These are phyloP conservation scores for Myxozyma kluyveri DNA, from an alignment of 805 yeast species.

Conservation along the genomic window DNA sequence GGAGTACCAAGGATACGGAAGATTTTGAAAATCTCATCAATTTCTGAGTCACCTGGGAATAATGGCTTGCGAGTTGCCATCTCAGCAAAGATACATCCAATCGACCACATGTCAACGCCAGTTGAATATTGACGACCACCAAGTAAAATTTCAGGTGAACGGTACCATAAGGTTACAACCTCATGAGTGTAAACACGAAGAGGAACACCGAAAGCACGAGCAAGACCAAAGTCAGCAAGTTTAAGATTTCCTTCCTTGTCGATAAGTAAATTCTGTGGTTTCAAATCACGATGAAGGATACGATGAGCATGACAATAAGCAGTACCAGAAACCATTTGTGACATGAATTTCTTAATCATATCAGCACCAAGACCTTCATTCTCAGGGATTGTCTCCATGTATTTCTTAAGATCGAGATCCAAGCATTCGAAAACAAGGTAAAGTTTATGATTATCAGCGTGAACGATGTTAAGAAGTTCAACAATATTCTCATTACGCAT, in stretches of 20 bases:
- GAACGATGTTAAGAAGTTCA: constrained; percentile 87
- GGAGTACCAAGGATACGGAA: constrained; percentile 94
- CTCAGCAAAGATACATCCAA: constrained; percentile 96
- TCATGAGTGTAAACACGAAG: constrained; percentile 95
- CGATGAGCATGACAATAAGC: constrained; percentile 93
- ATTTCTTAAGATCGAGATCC: constrained; percentile 91
- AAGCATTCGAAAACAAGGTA: constrained; percentile 90
- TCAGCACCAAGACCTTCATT: constrained; percentile 87
- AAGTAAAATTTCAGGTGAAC: constrained; percentile 91
- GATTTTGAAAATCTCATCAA: constrained; percentile 92
- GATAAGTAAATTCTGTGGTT: constrained; percentile 92
- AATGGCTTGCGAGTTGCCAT: constrained; percentile 94
- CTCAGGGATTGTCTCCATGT: constrained; percentile 92
- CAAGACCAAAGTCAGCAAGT: constrained; percentile 89
- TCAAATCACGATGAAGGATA: constrained; percentile 90
- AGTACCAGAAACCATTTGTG: constrained; percentile 86
- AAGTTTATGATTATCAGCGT: constrained; percentile 86
- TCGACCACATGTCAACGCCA: constrained; percentile 98
- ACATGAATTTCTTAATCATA: constrained; percentile 88
- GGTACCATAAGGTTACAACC: constrained; percentile 96
- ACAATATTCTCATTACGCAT: constrained; percentile 92
- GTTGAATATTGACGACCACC: constrained; percentile 98
- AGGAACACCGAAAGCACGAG: constrained; percentile 97
- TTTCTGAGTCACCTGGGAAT: constrained; percentile 97
- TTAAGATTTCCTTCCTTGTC: constrained; percentile 94